These are phyloP conservation scores for Backusella westeae DNA, from an alignment of 192 early-diverging fungal genomes.

Conservation along the genomic window DNA sequence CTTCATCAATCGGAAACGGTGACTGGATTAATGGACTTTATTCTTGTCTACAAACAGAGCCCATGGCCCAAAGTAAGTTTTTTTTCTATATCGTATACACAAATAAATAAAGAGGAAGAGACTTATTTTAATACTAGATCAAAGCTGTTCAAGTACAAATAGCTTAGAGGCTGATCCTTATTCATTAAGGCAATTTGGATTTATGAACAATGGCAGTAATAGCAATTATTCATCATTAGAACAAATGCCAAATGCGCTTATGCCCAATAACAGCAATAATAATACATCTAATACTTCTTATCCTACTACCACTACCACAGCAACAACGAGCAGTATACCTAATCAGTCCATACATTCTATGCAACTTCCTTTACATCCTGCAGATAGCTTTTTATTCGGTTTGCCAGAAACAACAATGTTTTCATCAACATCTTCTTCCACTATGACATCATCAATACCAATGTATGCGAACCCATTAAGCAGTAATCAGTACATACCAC, in stretches of 20 bases:
- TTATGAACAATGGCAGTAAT: conserved; percentile 16
- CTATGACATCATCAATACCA: not conserved
- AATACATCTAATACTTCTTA: not conserved
- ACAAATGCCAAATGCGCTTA: not conserved
- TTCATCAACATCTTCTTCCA: not conserved
- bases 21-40: conserved; percentile 35
- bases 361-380: not conserved
- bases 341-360: not conserved
- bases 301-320: not conserved
- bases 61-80: conserved; percentile 11
- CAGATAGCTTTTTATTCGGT: conserved; percentile 2
- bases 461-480: not conserved
- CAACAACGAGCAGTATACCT: conserved; percentile 1
- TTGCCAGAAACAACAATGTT: not conserved
- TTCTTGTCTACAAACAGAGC: conserved; percentile 13
- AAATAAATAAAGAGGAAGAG: not conserved
- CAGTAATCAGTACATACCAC: not conserved
- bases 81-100: not conserved
- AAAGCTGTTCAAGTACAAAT: not conserved
- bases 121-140: not conserved
- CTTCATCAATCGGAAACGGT: conserved; percentile 20
- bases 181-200: conserved; percentile 24
- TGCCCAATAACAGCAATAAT: not conserved
- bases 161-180: conserved; percentile 13
- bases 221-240: conserved; percentile 15